Evolutionary conservation across 345 rosid species (phyloP).

Genomic region (Melastoma malabathricum): DNA sequence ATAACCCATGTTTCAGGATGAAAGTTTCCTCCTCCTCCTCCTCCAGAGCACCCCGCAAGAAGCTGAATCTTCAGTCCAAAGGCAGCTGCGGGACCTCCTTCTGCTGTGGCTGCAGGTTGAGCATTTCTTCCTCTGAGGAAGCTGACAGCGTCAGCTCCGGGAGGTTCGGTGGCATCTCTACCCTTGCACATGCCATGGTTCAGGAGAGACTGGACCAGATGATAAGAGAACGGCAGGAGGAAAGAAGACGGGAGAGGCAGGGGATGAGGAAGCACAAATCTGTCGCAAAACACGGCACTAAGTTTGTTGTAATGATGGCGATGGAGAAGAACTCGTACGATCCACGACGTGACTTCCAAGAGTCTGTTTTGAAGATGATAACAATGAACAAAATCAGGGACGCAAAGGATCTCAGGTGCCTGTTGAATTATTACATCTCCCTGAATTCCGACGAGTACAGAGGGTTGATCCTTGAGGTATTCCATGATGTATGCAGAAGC

Average conservation of each 20-base stretch:
- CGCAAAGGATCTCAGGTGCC: slow-evolving; percentile 56
- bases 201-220: slow-evolving; percentile 76
- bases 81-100: slow-evolving; percentile 42
- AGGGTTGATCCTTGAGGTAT: slow-evolving; percentile 52
- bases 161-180: slow-evolving; percentile 41
- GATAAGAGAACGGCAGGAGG: slow-evolving; percentile 48
- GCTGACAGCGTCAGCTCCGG: slow-evolving; percentile 26
- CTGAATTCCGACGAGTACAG: slow-evolving; percentile 60
- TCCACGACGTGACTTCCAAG: slow-evolving; percentile 67
- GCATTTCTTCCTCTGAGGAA: slow-evolving; percentile 61
- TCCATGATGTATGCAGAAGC: slow-evolving; percentile 61
- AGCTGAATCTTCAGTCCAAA: slow-evolving; percentile 26
- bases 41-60: slow-evolving; percentile 19
- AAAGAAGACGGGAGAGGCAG: slow-evolving; percentile 21
- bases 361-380: slow-evolving; percentile 78
- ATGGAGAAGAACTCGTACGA: slow-evolving; percentile 68
- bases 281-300: slow-evolving; percentile 8
- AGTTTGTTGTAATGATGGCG: slow-evolving; percentile 75
- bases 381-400: slow-evolving; percentile 42
- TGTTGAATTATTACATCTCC: slow-evolving; percentile 68
- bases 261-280: slow-evolving; percentile 5
- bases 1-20: slow-evolving; percentile 1
- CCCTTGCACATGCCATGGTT: slow-evolving; percentile 77
- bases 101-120: slow-evolving; percentile 63
- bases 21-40: background rate